Base-by-base conservation (phyloP, 768 basidiomycete genomes). In the Pleurotus cornucopiae region DNA sequence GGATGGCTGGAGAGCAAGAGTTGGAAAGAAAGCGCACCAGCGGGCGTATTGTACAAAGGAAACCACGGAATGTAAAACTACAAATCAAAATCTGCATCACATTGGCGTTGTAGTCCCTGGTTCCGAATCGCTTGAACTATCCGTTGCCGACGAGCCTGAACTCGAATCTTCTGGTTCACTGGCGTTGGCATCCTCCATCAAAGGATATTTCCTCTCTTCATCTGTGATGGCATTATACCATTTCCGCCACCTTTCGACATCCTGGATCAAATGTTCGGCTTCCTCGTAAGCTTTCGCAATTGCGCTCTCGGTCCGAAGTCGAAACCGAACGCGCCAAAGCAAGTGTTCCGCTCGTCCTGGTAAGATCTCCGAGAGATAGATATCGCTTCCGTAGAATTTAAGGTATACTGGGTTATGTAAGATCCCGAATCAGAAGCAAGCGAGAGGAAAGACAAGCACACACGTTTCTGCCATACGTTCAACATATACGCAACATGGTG, bases 21-120 rank as follows among this genome's bases (percentile, higher is more conserved):
- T 25, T 62, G 61, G 61, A 48, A 61, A 39, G 58, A 56, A 37
- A 49, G 39, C 9, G 14, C 41, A 2, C 46, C 52, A 12, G 48
- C 30, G 7, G 58, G 53, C 7, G 25, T n/a, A 11, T 2, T 46
- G 38, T 60, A 58, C 23, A 53, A 38, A 43, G 57, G 56, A 6
- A 49, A 49, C 44, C 57, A 60, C 39, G 57, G 52, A 4, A 30
- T 58, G 47, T 25, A 52, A 43, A 43, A n/a, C 16, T n/a, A 11
- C 30, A 26, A 11, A 11, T 34, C 9, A 11, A 34, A 34, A 11
- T 11, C 30, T 9, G 3, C 30, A 3, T 23, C 23, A 23, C 23
- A 23, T 23, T 9, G 9, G 11, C 30, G 30, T 30, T 30, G 30
- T 34, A 30, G 6, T 30, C 6, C 30, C 30, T 9, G 30, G 30